A percentile compares a stretch with the other conserved stretches of the same genome.
Evolutionary conservation across 2,329 filamentous ascomycete genomes (phyloP).

Genomic region (Alternaria burnsii): DNA sequence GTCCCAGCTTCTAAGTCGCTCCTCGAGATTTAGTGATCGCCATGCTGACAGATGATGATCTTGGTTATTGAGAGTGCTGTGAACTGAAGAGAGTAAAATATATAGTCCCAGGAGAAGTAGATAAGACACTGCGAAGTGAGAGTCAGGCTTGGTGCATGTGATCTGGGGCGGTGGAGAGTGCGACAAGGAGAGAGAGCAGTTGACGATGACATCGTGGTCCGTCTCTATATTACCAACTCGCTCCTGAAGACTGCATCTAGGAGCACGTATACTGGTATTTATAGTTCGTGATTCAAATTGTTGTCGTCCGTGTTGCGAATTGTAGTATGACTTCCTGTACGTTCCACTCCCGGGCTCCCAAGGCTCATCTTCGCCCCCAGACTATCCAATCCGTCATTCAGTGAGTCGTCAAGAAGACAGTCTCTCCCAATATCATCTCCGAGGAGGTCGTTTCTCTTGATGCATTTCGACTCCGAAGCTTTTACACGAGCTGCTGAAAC

Average conservation of each 20-base stretch:
- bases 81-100: not conserved
- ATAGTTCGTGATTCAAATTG: too few relatives aligned
- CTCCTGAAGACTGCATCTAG: too few relatives aligned
- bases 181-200: not conserved
- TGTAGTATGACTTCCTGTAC: not conserved
- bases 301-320: too few relatives aligned
- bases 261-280: too few relatives aligned
- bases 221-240: too few relatives aligned
- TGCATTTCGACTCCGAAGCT: too few relatives aligned
- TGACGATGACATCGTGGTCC: not conserved
- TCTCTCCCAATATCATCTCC: not conserved
- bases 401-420: not conserved
- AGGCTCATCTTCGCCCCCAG: not conserved
- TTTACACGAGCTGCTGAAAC: not conserved
- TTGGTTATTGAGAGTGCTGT: not conserved
- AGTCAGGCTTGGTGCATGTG: not conserved
- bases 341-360: not conserved
- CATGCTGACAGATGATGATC: not conserved
- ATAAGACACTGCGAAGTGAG: not conserved
- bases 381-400: not conserved
- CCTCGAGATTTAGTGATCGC: constrained; percentile 1
- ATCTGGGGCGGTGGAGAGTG: not conserved
- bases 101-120: not conserved
- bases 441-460: too few relatives aligned
- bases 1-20: not conserved